Evolutionary conservation across 108 stramenopile genomes (phyloP).

Genomic region (Aurantiochytrium sp.): DNA sequence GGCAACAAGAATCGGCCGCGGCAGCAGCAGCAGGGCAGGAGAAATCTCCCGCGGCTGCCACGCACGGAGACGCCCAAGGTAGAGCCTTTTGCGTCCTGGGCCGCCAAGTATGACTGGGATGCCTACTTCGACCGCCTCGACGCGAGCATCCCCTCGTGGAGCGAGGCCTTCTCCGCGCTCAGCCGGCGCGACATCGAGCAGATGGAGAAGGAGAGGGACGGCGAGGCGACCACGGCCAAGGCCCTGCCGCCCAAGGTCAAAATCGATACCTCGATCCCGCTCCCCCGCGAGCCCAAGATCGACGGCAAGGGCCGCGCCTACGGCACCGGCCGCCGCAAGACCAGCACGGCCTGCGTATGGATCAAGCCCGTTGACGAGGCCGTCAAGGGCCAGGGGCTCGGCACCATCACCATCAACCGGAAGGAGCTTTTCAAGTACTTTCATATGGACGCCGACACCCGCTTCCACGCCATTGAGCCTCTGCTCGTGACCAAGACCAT

Average conservation of each 20-base stretch:
- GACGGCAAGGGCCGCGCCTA: constrained; percentile 82
- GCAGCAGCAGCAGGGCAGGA: too few relatives aligned
- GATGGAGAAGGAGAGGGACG: not conserved
- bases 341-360: constrained; percentile 85
- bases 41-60: not conserved
- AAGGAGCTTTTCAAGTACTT: constrained; percentile 80
- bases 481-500: constrained; percentile 76
- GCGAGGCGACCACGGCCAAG: not conserved
- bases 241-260: not conserved
- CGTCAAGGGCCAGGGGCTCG: constrained; percentile 28
- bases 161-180: not conserved
- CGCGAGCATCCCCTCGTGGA: not conserved
- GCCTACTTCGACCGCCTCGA: not conserved
- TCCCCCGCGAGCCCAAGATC: constrained; percentile 54
- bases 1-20: too few relatives aligned
- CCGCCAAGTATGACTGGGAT: not conserved
- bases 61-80: not conserved
- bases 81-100: not conserved
- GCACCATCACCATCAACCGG: constrained; percentile 75
- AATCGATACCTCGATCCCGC: not conserved
- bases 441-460: constrained; percentile 46
- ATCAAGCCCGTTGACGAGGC: constrained; percentile 69
- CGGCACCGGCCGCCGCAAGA: constrained; percentile 88
- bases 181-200: not conserved
- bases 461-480: constrained; percentile 54